A percentile compares a stretch with the other conserved stretches of the same genome.
Evolutionary conservation across 1,139 yeast genomes (phyloP).

Genomic region (Suhomyces taliae): DNA sequence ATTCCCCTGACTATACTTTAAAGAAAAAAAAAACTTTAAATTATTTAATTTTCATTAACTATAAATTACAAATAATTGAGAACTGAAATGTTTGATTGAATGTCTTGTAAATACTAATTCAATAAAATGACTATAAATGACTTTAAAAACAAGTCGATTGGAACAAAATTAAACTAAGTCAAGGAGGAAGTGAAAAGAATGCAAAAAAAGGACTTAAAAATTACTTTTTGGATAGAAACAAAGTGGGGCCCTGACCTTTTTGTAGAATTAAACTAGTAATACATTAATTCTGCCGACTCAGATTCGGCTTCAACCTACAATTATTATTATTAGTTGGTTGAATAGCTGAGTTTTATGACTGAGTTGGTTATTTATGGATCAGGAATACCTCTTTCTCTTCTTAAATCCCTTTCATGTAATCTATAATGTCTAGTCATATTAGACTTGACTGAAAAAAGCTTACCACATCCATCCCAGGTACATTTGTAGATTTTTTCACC

Average conservation of each 20-base stretch:
- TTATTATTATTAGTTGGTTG: too few species aligned
- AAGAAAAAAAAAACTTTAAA: too few species aligned
- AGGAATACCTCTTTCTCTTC: conserved; percentile 2
- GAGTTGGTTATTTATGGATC: neutral
- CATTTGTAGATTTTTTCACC: conserved; percentile 83
- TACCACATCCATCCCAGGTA: conserved; percentile 64
- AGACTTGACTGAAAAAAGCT: conserved; percentile 73
- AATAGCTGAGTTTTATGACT: neutral
- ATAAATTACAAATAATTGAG: neutral
- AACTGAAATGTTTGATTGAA: neutral
- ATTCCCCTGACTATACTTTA: too few species aligned
- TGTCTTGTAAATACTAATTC: neutral
- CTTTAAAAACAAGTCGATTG: neutral
- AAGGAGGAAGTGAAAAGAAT: neutral
- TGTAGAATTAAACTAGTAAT: too few species aligned
- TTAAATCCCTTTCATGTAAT: conserved; percentile 50
- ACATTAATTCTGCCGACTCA: too few species aligned
- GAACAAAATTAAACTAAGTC: neutral
- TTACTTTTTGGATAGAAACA: too few species aligned
- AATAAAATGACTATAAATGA: neutral
- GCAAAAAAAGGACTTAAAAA: neutral
- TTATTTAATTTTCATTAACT: too few species aligned
- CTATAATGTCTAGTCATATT: conserved; percentile 79
- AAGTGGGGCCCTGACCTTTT: too few species aligned
- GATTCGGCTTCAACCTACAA: too few species aligned